These are phyloP conservation scores for Themeda triandra DNA, from an alignment of 176 grass and related monocot species.

Conservation along the genomic window DNA sequence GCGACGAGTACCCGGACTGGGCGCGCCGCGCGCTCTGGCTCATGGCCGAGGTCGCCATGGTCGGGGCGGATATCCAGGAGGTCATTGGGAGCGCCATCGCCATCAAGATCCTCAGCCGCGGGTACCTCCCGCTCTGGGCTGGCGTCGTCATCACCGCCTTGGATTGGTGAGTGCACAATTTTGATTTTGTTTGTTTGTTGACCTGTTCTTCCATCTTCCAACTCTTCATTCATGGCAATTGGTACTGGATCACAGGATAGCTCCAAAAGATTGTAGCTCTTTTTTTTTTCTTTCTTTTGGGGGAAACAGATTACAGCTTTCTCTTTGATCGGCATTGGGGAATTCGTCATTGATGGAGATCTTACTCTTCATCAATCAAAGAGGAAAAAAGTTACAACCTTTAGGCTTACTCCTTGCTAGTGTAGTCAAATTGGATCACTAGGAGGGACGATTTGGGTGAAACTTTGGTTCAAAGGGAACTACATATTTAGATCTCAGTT, in stretches of 20 bases:
- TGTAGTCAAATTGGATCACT: neutral
- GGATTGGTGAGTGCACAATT: constrained; percentile 58
- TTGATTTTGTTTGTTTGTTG: neutral
- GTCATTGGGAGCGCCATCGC: constrained; percentile 96
- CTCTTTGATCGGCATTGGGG: constrained; percentile 2
- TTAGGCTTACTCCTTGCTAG: neutral
- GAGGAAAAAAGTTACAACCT: neutral
- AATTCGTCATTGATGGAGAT: neutral
- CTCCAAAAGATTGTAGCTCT: constrained; percentile 18
- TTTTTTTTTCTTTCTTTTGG: neutral
- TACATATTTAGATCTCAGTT: constrained; percentile 19
- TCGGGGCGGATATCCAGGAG: constrained; percentile 94
- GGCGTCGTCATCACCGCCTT: constrained; percentile 91
- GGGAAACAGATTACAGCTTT: neutral
- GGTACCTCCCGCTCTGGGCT: constrained; percentile 86
- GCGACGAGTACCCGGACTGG: constrained; percentile 90
- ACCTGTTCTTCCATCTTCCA: neutral
- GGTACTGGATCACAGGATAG: constrained; percentile 7
- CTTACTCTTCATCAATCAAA: neutral
- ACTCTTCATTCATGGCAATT: neutral
- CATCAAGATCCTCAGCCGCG: constrained; percentile 89
- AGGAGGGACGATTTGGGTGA: neutral
- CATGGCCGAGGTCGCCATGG: constrained; percentile 95
- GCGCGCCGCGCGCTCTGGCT: constrained; percentile 77
- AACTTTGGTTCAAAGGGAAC: neutral